phyloP scores from a whole-genome alignment of 345 rosid genomes.

The Linum tenue region DNA sequence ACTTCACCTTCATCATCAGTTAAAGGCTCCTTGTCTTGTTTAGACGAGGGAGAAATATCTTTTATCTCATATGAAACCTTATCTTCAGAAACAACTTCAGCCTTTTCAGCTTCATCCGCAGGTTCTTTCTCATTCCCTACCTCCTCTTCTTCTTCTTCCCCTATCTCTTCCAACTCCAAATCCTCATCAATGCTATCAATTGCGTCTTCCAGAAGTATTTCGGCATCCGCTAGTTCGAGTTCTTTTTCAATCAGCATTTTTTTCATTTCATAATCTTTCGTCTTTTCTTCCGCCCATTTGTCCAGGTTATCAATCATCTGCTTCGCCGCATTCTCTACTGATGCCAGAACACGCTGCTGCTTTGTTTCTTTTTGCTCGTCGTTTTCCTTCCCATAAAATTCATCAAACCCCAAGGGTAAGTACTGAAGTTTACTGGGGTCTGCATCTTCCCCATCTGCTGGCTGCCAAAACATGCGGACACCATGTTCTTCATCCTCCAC shows the following conservation, averaged over 20 bases:
- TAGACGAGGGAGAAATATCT: conserved; percentile 24
- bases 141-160: conserved; percentile 29
- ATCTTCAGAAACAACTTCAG: conserved; percentile 14
- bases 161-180: conserved; percentile 52
- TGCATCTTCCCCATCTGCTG: conserved; percentile 62
- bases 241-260: conserved; percentile 53
- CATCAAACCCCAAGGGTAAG: conserved; percentile 86
- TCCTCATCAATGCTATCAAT: conserved; percentile 79
- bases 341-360: conserved; percentile 34
- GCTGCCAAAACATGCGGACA: conserved; percentile 82
- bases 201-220: conserved; percentile 77
- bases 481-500: conserved; percentile 84
- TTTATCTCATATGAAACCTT: conserved; percentile 42
- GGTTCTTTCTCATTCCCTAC: background rate
- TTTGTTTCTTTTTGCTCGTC: conserved; percentile 33
- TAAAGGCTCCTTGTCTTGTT: conserved; percentile 29
- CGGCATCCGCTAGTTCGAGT: conserved; percentile 77
- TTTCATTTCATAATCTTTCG: conserved; percentile 50
- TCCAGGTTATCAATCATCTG: conserved; percentile 46
- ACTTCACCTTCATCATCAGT: conserved; percentile 27
- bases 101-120: background rate
- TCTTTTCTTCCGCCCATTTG: conserved; percentile 75
- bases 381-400: conserved; percentile 60
- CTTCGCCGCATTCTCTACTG: conserved; percentile 42
- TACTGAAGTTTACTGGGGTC: conserved; percentile 58